phyloP scores from a whole-genome alignment of 2,329 filamentous ascomycete species.

The Trichoderma guizhouense region DNA sequence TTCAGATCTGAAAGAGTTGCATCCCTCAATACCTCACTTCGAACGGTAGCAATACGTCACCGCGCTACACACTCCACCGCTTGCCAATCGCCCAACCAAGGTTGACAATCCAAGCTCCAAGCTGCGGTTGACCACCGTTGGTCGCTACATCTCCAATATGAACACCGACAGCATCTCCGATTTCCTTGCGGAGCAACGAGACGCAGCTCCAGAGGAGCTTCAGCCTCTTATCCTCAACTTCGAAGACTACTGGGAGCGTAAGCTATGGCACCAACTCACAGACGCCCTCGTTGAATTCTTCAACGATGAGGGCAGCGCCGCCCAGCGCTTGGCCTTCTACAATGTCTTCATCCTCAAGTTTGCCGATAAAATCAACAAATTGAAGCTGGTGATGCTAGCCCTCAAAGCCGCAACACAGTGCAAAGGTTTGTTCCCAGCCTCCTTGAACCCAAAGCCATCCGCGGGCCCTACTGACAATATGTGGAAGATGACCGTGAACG shows the following conservation, averaged over 20 bases:
- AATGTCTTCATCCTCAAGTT: slow-evolving; percentile 94
- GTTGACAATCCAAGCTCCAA: not conserved
- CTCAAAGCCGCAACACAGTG: slow-evolving; percentile 84
- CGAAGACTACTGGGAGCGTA: slow-evolving; percentile 96
- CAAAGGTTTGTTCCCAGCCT: slow-evolving; percentile 52
- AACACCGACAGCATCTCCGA: slow-evolving; percentile 84
- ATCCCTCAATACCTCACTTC: not conserved
- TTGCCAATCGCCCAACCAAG: not conserved
- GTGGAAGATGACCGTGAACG: slow-evolving; percentile 79
- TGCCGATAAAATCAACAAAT: slow-evolving; percentile 97
- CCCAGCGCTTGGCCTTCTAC: slow-evolving; percentile 85
- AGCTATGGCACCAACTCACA: slow-evolving; percentile 98
- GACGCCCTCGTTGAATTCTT: slow-evolving; percentile 87
- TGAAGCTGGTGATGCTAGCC: slow-evolving; percentile 91
- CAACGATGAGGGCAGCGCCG: slow-evolving; percentile 72
- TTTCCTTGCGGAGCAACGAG: slow-evolving; percentile 87
- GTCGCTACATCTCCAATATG: slow-evolving; percentile 49
- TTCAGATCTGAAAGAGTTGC: not conserved
- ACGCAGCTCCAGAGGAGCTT: slow-evolving; percentile 80
- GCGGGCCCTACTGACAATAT: slow-evolving; percentile 1
- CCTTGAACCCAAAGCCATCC: not conserved
- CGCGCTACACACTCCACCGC: not conserved
- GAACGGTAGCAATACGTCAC: not conserved
- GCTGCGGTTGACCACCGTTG: not conserved
- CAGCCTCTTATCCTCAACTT: slow-evolving; percentile 87